Percentiles rank a stretch among this genome's conserved stretches.
These are phyloP conservation scores for Salvia miltiorrhiza DNA, from an alignment of 257 asterid genomes.

Conservation along the genomic window DNA sequence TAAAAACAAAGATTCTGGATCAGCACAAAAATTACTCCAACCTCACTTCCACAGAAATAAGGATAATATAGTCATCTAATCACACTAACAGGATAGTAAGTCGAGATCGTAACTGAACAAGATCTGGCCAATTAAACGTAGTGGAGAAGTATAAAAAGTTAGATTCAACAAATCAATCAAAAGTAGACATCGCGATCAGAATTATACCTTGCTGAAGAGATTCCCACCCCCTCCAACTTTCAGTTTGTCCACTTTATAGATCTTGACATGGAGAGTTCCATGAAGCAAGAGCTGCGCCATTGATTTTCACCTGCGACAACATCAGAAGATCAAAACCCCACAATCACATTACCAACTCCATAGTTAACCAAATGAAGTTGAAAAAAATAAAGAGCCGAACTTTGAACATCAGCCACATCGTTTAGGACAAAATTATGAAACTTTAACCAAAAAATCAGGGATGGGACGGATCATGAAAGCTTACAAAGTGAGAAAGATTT, in stretches of 20 bases:
- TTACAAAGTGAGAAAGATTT: background rate
- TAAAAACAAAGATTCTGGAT: background rate
- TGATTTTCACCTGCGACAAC: constrained; percentile 27
- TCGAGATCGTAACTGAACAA: background rate
- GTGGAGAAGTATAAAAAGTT: background rate
- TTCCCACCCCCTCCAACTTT: constrained; percentile 34
- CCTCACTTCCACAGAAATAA: constrained; percentile 3
- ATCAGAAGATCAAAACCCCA: background rate
- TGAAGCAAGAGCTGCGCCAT: constrained; percentile 59
- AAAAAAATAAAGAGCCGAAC: background rate
- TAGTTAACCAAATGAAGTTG: background rate
- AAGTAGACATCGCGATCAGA: background rate
- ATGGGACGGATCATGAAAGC: constrained; percentile 1
- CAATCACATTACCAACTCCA: constrained; percentile 6
- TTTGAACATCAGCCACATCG: background rate
- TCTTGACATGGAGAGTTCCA: constrained; percentile 55
- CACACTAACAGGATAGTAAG: background rate
- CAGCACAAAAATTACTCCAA: constrained; percentile 5
- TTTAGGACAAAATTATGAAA: background rate
- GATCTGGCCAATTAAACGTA: background rate
- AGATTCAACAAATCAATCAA: background rate
- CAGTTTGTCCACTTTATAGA: constrained; percentile 50
- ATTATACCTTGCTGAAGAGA: constrained; percentile 43
- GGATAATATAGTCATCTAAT: background rate
- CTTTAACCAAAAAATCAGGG: background rate